phyloP scores from a whole-genome alignment of 768 basidiomycete genomes.

The Suillus ampliporus region DNA sequence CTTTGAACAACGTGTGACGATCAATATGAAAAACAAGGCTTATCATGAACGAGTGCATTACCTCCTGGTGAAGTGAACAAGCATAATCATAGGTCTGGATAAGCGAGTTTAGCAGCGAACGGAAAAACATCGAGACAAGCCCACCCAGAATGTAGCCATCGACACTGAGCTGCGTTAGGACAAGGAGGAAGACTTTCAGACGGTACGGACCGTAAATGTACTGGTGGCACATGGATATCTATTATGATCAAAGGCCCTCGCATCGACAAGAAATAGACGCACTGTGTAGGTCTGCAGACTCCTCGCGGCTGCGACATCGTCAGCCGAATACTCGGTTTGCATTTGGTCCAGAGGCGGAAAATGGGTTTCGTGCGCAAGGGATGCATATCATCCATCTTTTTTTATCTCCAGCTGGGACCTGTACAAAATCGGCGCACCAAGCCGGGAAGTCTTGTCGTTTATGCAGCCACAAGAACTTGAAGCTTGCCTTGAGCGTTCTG shows the following conservation, averaged over 20 bases:
- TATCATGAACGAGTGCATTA: background rate
- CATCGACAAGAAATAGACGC: background rate
- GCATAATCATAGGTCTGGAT: background rate
- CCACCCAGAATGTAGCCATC: conserved; percentile 1
- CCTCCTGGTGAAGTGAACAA: background rate
- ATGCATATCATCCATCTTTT: too few species aligned
- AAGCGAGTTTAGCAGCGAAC: background rate
- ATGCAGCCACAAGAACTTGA: too few species aligned
- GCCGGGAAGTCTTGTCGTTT: too few species aligned
- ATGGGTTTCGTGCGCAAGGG: too few species aligned
- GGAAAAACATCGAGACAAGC: background rate
- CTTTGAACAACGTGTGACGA: background rate
- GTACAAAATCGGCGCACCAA: too few species aligned
- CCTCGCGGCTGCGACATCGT: background rate
- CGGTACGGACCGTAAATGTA: background rate
- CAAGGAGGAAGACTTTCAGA: background rate
- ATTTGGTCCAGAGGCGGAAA: too few species aligned
- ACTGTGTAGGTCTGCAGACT: background rate
- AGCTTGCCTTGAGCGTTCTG: too few species aligned
- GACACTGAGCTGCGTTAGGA: background rate
- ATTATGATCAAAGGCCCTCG: background rate
- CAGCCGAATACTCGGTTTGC: background rate
- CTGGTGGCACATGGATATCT: background rate
- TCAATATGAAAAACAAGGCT: background rate
- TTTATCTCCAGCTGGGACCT: too few species aligned